phyloP scores from a whole-genome alignment of 164 flowering plant genomes.

The Macadamia integrifolia region DNA sequence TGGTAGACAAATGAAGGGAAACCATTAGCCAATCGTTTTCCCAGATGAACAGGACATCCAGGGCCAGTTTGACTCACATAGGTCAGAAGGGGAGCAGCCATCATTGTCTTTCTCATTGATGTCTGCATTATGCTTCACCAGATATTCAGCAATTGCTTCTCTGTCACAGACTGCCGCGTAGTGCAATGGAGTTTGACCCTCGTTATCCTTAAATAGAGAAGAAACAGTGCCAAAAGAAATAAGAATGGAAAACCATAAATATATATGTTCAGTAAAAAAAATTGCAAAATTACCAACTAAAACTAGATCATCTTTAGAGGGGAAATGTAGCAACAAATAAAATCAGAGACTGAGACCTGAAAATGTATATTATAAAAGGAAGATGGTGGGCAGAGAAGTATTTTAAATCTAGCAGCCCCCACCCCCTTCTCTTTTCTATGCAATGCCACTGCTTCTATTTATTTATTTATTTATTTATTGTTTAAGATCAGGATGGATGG shows the following conservation, averaged over 20 bases:
- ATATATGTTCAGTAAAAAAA: not conserved
- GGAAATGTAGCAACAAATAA: too few species aligned
- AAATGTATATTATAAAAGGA: too few species aligned
- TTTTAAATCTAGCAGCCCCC: too few species aligned
- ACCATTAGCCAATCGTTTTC: too few species aligned
- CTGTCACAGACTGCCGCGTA: conserved; percentile 90
- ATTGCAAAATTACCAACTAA: too few species aligned
- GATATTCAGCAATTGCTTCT: conserved; percentile 1
- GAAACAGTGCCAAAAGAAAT: not conserved
- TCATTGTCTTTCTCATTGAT: not conserved
- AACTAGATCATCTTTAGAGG: too few species aligned
- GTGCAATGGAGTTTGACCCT: conserved; percentile 91
- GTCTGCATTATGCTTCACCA: not conserved
- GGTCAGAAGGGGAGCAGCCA: not conserved
- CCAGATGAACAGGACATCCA: not conserved
- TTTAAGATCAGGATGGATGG: too few species aligned
- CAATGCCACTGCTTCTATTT: too few species aligned
- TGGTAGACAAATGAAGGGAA: not conserved
- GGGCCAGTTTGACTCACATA: not conserved
- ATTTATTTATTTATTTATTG: too few species aligned
- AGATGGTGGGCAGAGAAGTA: too few species aligned
- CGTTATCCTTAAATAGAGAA: conserved; percentile 51
- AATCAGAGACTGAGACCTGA: too few species aligned
- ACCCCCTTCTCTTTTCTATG: too few species aligned
- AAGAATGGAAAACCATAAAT: not conserved